These are phyloP conservation scores for Stylonectria norvegica DNA, from an alignment of 2,329 filamentous ascomycete species.

Conservation along the genomic window DNA sequence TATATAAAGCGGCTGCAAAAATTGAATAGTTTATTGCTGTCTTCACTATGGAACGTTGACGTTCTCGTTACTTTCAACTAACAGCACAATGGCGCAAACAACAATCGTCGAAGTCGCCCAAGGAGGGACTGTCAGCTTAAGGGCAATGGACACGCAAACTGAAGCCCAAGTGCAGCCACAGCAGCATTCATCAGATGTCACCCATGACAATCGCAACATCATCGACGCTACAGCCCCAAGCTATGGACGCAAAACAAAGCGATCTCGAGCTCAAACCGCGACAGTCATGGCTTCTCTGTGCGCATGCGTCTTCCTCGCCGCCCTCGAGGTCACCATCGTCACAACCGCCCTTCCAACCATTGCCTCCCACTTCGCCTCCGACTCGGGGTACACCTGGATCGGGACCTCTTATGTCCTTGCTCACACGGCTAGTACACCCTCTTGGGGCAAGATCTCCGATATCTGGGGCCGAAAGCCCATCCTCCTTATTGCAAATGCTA, in stretches of 20 bases:
- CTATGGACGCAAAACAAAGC: constrained; percentile 7
- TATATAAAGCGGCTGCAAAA: too few relatives aligned
- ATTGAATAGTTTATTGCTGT: too few relatives aligned
- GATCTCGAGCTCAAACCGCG: constrained; percentile 17
- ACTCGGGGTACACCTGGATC: constrained; percentile 72
- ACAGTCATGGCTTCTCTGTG: constrained; percentile 39
- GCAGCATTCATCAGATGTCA: too few relatives aligned
- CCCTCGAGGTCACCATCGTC: constrained; percentile 55
- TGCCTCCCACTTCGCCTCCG: constrained; percentile 54
- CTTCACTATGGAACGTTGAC: too few relatives aligned
- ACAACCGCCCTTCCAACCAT: constrained; percentile 62
- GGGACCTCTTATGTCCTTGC: constrained; percentile 70
- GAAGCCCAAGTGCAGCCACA: too few relatives aligned
- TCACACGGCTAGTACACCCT: constrained; percentile 61
- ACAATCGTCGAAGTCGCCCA: too few relatives aligned
- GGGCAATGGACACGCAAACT: too few relatives aligned
- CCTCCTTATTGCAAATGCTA: constrained; percentile 42
- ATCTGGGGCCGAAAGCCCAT: constrained; percentile 57
- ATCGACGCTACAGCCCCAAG: background rate
- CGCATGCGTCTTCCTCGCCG: constrained; percentile 40
- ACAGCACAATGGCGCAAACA: too few relatives aligned
- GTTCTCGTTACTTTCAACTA: too few relatives aligned
- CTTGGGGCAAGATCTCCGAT: constrained; percentile 65
- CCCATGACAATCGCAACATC: background rate
- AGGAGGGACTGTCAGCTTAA: too few relatives aligned